Evolutionary conservation across 179 eudicot genomes (phyloP).

Genomic region (Spergularia azorica): DNA sequence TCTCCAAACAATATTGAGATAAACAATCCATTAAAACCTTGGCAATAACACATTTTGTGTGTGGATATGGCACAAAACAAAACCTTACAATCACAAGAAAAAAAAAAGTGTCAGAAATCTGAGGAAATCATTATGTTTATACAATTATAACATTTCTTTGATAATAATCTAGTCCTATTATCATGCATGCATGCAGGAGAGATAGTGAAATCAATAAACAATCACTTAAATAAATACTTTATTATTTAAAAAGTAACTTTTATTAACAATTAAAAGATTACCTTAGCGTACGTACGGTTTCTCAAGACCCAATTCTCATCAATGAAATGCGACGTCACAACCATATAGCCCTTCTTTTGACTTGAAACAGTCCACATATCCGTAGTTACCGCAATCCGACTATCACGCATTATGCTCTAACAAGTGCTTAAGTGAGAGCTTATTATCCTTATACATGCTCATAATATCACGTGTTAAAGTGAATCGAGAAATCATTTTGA

Average conservation of each 20-base stretch:
- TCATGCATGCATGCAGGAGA: too few species aligned
- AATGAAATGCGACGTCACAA: too few species aligned
- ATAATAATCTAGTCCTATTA: too few species aligned
- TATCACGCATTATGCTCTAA: slow-evolving; percentile 7
- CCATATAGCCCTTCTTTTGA: slow-evolving; percentile 6
- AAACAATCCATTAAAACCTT: neutral
- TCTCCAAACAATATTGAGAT: neutral
- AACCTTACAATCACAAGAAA: neutral
- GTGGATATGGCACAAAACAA: slow-evolving; percentile 12
- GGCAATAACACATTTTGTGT: neutral
- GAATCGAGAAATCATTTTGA: neutral
- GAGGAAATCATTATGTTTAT: too few species aligned
- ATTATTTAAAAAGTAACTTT: too few species aligned
- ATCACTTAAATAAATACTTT: too few species aligned
- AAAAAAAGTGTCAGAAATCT: neutral
- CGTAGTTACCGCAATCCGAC: neutral
- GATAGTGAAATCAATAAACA: too few species aligned
- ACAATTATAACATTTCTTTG: too few species aligned
- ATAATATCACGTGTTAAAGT: neutral
- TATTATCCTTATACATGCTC: neutral
- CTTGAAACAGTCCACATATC: neutral
- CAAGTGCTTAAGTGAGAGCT: neutral
- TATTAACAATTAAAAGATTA: neutral
- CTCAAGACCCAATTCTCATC: neutral
- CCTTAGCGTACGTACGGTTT: slow-evolving; percentile 1